Evolutionary conservation across 1,284 basidiomycete genomes (phyloP), one percentile per base, ranked within the genome.

Genomic region (Puccinia hordei): DNA sequence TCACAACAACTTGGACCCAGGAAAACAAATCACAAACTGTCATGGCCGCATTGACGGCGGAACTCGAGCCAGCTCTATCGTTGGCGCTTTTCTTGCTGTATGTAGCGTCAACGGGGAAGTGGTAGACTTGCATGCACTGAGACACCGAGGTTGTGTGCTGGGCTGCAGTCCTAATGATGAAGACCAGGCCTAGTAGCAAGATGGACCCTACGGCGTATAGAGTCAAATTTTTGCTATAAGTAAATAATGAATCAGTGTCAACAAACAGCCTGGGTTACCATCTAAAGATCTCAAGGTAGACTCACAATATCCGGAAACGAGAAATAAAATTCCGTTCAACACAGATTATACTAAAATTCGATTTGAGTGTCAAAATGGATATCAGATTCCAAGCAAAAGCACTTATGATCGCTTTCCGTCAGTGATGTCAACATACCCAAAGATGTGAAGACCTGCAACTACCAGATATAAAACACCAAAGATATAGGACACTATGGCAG

Each of bases 121-220:
- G 69, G 51, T 80, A 80, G 33, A 73, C 61, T 73, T 65, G 2
- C 78, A 80, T 73, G 63, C 78, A 80, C 51, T 80, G 78, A 22
- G 55, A 17, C 1, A 41, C 49, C 27, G 71, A 80, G 17, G 57
- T 59, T 24, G 51, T 15, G 51, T 80, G 78, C 15, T 44, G 41
- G 33, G 71, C 41, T 19, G 71, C 68, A 13, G 57, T 63, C 27
- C 72, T 41, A 22, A 80, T 33, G 22, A 80, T 80, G 12, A 80
- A 51, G 4, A 63, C 22, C 17, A 80, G 35, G n/a, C 27, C 38
- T 24, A 80, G n/a, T 1, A 66, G 15, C 17, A 73, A 41, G n/a
- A 73, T 46, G 13, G 61, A 17, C n/a, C 68, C 78, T 24, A 66
- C 59, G 38, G 33, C 24, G 38, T 65, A 73, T 24, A 80, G 41